Conservation (phyloP, 2,329 filamentous ascomycete species). For the Zymoseptoria ardabiliae region DNA sequence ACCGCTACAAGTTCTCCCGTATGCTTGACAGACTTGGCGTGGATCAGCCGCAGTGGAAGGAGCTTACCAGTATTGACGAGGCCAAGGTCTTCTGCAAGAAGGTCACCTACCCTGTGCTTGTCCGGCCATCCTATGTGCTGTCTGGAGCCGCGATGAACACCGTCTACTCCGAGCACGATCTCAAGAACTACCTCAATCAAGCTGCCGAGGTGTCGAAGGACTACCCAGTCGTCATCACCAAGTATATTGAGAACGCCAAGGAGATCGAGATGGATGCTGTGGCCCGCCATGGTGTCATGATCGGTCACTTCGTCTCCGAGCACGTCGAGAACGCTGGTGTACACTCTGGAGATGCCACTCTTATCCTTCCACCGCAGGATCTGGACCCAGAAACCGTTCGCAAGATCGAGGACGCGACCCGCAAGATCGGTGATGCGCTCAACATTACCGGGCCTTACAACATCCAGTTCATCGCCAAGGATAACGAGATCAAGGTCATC, state of each 20-base stretch:
- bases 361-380: conserved; percentile 92
- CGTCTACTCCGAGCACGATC: conserved; percentile 89
- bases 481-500: conserved; percentile 99
- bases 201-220: conserved; percentile 89
- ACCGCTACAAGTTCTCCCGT: conserved; percentile 96
- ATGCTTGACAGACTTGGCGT: conserved; percentile 94
- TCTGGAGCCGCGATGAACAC: conserved; percentile 99
- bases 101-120: conserved; percentile 87
- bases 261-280: conserved; percentile 99
- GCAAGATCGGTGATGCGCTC: conserved; percentile 87
- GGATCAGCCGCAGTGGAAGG: conserved; percentile 97
- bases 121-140: conserved; percentile 91
- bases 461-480: conserved; percentile 99
- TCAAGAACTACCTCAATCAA: conserved; percentile 81
- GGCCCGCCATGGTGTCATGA: conserved; percentile 77
- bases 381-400: conserved; percentile 79
- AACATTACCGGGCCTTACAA: conserved; percentile 97
- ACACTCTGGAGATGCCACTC: conserved; percentile 92
- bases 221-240: conserved; percentile 96
- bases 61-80: conserved; percentile 89
- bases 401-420: conserved; percentile 87
- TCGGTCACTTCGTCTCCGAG: conserved; percentile 96
- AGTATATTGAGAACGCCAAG: conserved; percentile 99
- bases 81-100: conserved; percentile 79
- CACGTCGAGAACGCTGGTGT: conserved; percentile 98